A percentile compares a stretch with the other conserved stretches of the same genome.
Evolutionary conservation across 768 basidiomycete genomes (phyloP).

Genomic region (Cytidiella melzeri): DNA sequence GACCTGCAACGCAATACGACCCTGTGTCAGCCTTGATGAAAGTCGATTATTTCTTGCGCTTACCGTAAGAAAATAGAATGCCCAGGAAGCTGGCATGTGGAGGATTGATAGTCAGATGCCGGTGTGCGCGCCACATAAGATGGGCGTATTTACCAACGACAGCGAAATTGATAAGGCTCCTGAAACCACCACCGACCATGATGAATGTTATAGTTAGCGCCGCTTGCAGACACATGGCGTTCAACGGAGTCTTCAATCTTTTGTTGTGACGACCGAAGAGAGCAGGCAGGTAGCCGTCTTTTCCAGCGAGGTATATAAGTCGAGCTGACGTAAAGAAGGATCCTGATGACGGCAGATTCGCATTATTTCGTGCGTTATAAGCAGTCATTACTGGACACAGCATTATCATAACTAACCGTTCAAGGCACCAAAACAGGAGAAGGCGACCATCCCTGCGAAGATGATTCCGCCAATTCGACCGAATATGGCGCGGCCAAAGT

Average conservation of each 20-base stretch:
- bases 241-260: conserved; percentile 77
- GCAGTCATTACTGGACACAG: not conserved
- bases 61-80: conserved; percentile 82
- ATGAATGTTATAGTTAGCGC: conserved; percentile 73
- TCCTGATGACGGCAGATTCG: conserved; percentile 31
- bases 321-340: conserved; percentile 74
- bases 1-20: conserved; percentile 46
- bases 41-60: conserved; percentile 26
- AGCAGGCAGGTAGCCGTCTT: conserved; percentile 81
- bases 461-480: conserved; percentile 81
- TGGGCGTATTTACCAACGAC: conserved; percentile 38
- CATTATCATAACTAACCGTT: conserved; percentile 56
- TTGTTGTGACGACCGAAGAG: conserved; percentile 75
- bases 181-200: conserved; percentile 82
- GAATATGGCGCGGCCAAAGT: conserved; percentile 85
- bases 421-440: conserved; percentile 93
- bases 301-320: conserved; percentile 83
- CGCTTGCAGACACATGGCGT: conserved; percentile 80
- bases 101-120: not conserved
- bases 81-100: conserved; percentile 69
- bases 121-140: not conserved
- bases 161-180: conserved; percentile 84
- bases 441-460: conserved; percentile 87
- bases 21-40: too few relatives aligned
- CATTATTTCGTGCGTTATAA: not conserved